Percentiles rank a stretch among this genome's conserved stretches.
phyloP scores from a whole-genome alignment of 2,329 filamentous ascomycete genomes.

The Gyromitra esculenta region DNA sequence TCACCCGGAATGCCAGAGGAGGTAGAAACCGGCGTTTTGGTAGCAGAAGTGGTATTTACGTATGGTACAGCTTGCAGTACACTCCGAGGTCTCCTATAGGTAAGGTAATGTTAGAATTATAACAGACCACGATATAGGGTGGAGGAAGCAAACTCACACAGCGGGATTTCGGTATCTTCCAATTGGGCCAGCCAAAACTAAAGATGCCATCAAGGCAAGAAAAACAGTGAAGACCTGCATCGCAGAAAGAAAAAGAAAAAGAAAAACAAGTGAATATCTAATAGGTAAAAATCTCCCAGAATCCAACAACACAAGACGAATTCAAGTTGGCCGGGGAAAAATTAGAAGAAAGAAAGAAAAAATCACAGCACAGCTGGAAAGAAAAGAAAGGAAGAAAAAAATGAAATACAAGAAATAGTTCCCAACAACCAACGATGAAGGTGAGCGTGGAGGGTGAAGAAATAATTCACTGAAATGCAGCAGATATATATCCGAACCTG shows the following conservation, averaged over 20 bases:
- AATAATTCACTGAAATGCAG: not conserved
- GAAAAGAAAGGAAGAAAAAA: conserved; percentile 20
- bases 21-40: not conserved
- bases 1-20: not conserved
- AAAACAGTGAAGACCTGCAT: conserved; percentile 38
- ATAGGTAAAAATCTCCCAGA: not conserved
- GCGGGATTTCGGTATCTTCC: conserved; percentile 27
- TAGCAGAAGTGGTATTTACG: conserved; percentile 19
- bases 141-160: conserved; percentile 8
- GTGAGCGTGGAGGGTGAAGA: not conserved
- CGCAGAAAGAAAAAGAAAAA: conserved; percentile 2
- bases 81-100: conserved; percentile 24
- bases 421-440: conserved; percentile 10
- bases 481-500: conserved; percentile 37
- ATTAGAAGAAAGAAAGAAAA: conserved; percentile 14
- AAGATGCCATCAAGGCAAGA: conserved; percentile 28
- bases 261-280: not conserved
- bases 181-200: conserved; percentile 31
- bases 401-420: not conserved
- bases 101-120: conserved; percentile 9
- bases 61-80: conserved; percentile 12
- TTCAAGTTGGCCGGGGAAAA: not conserved
- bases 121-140: not conserved
- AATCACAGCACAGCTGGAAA: conserved; percentile 49
- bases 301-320: conserved; percentile 4